Conservation (phyloP, 441 rosid genomes). For the Bruguiera hainesii region DNA sequence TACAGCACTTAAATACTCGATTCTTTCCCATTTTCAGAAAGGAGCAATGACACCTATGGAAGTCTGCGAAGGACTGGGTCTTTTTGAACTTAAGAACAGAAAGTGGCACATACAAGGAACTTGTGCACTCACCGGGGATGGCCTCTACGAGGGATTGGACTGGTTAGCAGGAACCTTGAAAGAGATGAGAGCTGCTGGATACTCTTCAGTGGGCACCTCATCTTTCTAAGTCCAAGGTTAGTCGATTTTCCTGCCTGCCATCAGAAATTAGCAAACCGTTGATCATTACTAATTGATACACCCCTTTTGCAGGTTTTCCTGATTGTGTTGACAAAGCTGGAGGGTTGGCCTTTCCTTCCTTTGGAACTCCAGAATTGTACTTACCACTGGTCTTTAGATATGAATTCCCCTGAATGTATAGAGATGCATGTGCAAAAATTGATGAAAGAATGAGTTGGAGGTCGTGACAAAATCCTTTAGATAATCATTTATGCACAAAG, state of each 20-base stretch:
- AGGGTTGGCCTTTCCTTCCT: neutral
- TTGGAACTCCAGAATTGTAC: constrained; percentile 17
- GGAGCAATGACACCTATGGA: constrained; percentile 97
- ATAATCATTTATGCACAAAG: too few species aligned
- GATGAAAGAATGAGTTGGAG: constrained; percentile 5
- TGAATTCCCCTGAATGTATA: constrained; percentile 23
- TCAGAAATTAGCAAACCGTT: neutral
- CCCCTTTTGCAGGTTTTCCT: constrained; percentile 17
- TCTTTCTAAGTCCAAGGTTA: constrained; percentile 55
- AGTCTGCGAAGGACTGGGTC: constrained; percentile 92
- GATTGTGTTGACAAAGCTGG: constrained; percentile 16
- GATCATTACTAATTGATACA: neutral
- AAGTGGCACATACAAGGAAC: constrained; percentile 99
- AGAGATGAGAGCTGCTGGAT: constrained; percentile 93
- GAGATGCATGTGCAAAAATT: constrained; percentile 7
- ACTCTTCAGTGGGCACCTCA: constrained; percentile 75
- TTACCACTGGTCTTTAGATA: neutral
- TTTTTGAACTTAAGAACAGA: constrained; percentile 84
- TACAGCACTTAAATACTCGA: neutral
- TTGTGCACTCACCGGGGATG: constrained; percentile 92
- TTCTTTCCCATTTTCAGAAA: constrained; percentile 44
- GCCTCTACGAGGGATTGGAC: constrained; percentile 96
- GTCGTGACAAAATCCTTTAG: neutral
- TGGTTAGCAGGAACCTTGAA: constrained; percentile 83
- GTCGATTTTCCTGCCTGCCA: neutral